These are phyloP conservation scores for Psilocybe mexicana DNA, from an alignment of 1,284 basidiomycete genomes.

Conservation along the genomic window DNA sequence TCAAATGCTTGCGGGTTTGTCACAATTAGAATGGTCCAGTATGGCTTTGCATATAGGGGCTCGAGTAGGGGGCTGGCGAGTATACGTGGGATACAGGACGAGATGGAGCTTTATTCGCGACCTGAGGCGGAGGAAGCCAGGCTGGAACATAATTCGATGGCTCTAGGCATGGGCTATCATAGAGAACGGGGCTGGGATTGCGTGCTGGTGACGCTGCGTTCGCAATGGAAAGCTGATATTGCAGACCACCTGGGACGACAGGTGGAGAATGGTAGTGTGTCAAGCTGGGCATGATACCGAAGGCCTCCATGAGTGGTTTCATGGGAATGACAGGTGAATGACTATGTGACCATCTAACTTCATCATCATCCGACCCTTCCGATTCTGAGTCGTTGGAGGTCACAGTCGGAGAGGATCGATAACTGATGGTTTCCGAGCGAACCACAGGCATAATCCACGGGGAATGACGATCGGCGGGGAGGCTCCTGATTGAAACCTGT, in stretches of 20 bases:
- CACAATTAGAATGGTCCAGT: conserved; percentile 19
- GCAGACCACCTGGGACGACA: conserved; percentile 23
- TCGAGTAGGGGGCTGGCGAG: conserved; percentile 20
- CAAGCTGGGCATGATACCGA: conserved; percentile 24
- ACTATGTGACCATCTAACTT: conserved; percentile 24
- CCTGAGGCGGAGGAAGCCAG: conserved; percentile 32
- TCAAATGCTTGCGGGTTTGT: neutral
- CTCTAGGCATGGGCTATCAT: conserved; percentile 24
- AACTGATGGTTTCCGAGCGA: conserved; percentile 26
- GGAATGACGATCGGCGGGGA: conserved; percentile 31
- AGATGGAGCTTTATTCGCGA: conserved; percentile 16
- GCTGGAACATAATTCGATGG: conserved; percentile 27
- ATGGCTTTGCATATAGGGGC: conserved; percentile 23
- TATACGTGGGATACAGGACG: conserved; percentile 23
- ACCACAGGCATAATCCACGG: conserved; percentile 39
- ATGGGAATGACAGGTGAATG: conserved; percentile 33
- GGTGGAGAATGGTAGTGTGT: conserved; percentile 24
- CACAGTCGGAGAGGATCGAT: conserved; percentile 19
- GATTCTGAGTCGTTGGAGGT: conserved; percentile 22
- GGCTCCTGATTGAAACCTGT: conserved; percentile 29
- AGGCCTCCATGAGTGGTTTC: conserved; percentile 27
- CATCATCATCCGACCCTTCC: conserved; percentile 24
- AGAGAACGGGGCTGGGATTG: conserved; percentile 23
- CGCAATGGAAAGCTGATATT: conserved; percentile 20
- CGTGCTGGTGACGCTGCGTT: conserved; percentile 19